A percentile compares a stretch with the other conserved stretches of the same genome.
These are phyloP conservation scores for Climacium dendroides DNA, from an alignment of 225 moss, liverwort and hornwort genomes.

Conservation along the genomic window DNA sequence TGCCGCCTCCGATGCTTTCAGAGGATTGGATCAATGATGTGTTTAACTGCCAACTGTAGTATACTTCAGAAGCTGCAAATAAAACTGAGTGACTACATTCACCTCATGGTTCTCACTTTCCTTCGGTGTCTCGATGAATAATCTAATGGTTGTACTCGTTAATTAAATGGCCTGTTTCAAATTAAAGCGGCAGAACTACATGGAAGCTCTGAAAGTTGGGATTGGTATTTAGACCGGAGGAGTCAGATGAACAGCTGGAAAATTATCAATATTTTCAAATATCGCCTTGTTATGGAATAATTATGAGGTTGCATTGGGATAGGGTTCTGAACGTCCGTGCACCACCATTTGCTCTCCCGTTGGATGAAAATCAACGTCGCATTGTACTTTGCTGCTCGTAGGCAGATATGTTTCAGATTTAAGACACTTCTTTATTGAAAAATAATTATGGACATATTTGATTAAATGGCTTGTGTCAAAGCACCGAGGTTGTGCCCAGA, in stretches of 20 bases:
- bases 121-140: neutral
- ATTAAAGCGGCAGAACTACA: neutral
- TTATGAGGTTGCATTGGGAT: neutral
- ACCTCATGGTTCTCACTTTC: neutral
- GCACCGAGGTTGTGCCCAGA: neutral
- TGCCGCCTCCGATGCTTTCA: conserved; percentile 11
- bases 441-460: neutral
- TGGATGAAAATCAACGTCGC: neutral
- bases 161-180: neutral
- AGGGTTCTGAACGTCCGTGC: neutral
- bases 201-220: too few species aligned
- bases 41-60: neutral
- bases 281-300: neutral
- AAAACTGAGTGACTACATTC: neutral
- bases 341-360: neutral
- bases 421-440: neutral
- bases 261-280: neutral
- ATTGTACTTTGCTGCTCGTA: neutral
- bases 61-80: neutral
- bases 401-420: neutral
- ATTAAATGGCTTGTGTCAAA: neutral
- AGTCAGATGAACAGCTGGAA: neutral
- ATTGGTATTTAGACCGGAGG: too few species aligned
- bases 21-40: neutral
- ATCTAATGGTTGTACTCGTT: neutral